Evolutionary conservation across 1,139 yeast genomes (phyloP).

Genomic region (Debaryomycetaceae sp.): DNA sequence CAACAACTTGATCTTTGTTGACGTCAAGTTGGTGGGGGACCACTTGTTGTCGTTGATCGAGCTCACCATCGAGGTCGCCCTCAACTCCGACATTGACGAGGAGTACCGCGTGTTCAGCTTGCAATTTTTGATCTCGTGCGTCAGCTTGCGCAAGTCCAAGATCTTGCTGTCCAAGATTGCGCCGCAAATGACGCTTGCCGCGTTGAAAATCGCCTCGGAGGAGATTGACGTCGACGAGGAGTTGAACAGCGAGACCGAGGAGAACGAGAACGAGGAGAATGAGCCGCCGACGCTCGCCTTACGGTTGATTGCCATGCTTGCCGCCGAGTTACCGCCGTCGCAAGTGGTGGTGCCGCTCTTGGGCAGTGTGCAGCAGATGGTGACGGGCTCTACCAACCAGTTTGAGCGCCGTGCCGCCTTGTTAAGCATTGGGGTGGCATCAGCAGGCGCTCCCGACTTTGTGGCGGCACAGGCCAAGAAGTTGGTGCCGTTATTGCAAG

Average conservation of each 20-base stretch:
- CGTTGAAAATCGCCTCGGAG: constrained; percentile 76
- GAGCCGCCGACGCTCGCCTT: constrained; percentile 76
- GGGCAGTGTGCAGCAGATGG: constrained; percentile 59
- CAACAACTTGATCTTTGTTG: constrained; percentile 73
- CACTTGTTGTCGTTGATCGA: constrained; percentile 64
- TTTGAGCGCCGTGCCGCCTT: constrained; percentile 88
- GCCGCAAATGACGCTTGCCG: constrained; percentile 69
- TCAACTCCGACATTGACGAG: constrained; percentile 65
- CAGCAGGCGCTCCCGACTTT: constrained; percentile 93
- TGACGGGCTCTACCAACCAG: constrained; percentile 45
- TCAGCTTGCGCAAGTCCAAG: constrained; percentile 68
- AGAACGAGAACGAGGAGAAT: constrained; percentile 88
- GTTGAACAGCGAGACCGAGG: constrained; percentile 76
- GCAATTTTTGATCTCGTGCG: constrained; percentile 77
- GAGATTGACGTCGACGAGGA: constrained; percentile 71
- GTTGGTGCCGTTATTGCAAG: constrained; percentile 66
- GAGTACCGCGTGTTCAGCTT: constrained; percentile 82
- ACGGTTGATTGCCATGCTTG: constrained; percentile 72
- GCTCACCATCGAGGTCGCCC: constrained; percentile 72
- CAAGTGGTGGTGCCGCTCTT: constrained; percentile 83
- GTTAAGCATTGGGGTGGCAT: constrained; percentile 75
- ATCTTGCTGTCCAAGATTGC: constrained; percentile 66
- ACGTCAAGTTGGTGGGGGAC: constrained; percentile 75
- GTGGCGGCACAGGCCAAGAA: constrained; percentile 71
- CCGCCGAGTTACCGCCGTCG: constrained; percentile 85